phyloP scores from a whole-genome alignment of 805 yeast genomes.

The Candida xiaguanensis region DNA sequence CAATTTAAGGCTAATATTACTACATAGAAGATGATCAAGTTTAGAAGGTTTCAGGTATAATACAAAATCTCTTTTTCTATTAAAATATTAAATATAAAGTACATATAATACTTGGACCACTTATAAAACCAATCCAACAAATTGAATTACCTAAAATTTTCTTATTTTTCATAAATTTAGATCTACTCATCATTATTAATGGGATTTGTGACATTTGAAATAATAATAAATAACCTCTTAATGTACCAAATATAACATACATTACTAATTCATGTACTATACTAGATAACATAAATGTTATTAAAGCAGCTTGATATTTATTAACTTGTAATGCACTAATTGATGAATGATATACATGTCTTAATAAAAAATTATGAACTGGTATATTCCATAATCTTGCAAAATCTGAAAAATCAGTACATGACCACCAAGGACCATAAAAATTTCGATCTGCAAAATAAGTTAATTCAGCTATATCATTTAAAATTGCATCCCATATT shows the following conservation, averaged over 20 bases:
- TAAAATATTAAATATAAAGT: slow-evolving; percentile 76
- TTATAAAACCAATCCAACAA: slow-evolving; percentile 89
- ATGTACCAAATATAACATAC: slow-evolving; percentile 77
- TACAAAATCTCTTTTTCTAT: slow-evolving; percentile 9
- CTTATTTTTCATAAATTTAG: slow-evolving; percentile 51
- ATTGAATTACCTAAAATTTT: slow-evolving; percentile 70
- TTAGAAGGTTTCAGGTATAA: neutral
- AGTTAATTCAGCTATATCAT: slow-evolving; percentile 85
- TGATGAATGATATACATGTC: slow-evolving; percentile 93
- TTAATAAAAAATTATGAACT: slow-evolving; percentile 79
- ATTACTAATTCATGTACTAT: slow-evolving; percentile 87
- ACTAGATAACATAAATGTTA: slow-evolving; percentile 78
- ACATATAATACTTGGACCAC: slow-evolving; percentile 87
- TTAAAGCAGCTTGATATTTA: slow-evolving; percentile 64
- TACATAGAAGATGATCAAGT: too few species aligned
- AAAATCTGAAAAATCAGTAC: slow-evolving; percentile 89
- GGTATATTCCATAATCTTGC: slow-evolving; percentile 94
- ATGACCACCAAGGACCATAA: slow-evolving; percentile 98
- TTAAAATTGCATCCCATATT: slow-evolving; percentile 93
- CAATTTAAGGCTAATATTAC: too few species aligned
- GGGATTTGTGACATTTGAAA: slow-evolving; percentile 91
- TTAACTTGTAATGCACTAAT: slow-evolving; percentile 70
- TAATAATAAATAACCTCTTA: slow-evolving; percentile 75
- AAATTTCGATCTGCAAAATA: slow-evolving; percentile 86
- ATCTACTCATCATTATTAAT: slow-evolving; percentile 58